Conservation (phyloP, 768 basidiomycete genomes). For the Cystobasidium ongulense region DNA sequence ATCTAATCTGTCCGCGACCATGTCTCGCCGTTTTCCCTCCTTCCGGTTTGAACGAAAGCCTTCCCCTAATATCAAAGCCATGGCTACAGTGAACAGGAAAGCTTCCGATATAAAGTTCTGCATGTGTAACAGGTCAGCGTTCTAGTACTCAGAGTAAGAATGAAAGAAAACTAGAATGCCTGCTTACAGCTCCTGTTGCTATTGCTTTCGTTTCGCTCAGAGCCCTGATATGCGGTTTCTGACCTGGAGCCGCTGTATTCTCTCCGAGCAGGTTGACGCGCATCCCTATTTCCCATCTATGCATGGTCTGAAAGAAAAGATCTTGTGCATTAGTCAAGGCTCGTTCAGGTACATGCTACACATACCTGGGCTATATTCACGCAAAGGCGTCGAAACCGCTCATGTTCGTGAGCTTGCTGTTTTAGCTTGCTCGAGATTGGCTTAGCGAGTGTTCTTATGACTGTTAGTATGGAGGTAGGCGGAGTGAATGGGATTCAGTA, state of each 20-base stretch:
- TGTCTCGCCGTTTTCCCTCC: constrained; percentile 17
- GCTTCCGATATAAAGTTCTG: constrained; percentile 31
- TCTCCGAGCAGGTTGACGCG: constrained; percentile 29
- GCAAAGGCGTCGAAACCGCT: constrained; percentile 16
- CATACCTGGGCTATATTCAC: constrained; percentile 25
- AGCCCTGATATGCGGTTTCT: constrained; percentile 19
- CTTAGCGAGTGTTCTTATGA: constrained; percentile 25
- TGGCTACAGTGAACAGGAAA: constrained; percentile 27
- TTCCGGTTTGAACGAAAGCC: constrained; percentile 22
- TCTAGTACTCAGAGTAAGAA: too few relatives aligned
- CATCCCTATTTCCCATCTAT: constrained; percentile 23
- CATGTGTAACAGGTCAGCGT: neutral
- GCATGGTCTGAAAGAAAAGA: neutral
- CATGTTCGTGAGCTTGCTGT: constrained; percentile 28
- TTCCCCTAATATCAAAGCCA: constrained; percentile 24
- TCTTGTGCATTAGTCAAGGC: too few relatives aligned
- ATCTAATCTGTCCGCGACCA: constrained; percentile 25
- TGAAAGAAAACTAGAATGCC: neutral
- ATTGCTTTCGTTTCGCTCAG: constrained; percentile 32
- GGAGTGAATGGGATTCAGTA: neutral
- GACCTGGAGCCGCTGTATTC: neutral
- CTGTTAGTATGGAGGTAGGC: neutral
- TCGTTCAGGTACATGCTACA: too few relatives aligned
- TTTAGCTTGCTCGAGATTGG: constrained; percentile 30
- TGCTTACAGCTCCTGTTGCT: constrained; percentile 10